These are phyloP conservation scores for Dryas alaskensis DNA, from an alignment of 306 rosid species.

Conservation along the genomic window DNA sequence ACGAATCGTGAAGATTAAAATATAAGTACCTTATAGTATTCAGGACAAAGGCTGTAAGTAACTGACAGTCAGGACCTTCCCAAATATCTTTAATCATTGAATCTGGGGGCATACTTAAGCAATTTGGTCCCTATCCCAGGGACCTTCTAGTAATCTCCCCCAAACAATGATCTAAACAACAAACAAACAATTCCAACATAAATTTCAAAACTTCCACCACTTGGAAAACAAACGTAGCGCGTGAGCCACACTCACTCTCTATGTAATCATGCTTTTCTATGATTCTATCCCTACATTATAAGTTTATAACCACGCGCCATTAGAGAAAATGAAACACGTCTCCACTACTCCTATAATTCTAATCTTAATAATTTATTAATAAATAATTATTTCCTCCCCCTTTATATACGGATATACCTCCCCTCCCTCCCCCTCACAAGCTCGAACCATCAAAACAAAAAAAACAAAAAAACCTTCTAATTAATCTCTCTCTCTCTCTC, in stretches of 20 bases:
- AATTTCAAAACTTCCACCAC: background rate
- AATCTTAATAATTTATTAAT: slow-evolving; percentile 13
- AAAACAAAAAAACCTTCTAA: slow-evolving; percentile 1
- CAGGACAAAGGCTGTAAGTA: slow-evolving; percentile 4
- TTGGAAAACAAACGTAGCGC: background rate
- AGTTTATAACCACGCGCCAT: slow-evolving; percentile 13
- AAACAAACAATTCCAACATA: background rate
- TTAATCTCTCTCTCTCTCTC: slow-evolving; percentile 7
- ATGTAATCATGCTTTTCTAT: background rate
- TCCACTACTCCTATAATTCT: background rate
- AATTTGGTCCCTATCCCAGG: slow-evolving; percentile 21
- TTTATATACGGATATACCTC: slow-evolving; percentile 42
- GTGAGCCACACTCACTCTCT: background rate
- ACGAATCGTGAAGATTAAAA: background rate
- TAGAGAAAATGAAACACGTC: background rate
- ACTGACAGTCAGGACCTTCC: slow-evolving; percentile 10
- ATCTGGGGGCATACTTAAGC: slow-evolving; percentile 21
- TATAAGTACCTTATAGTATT: slow-evolving; percentile 10
- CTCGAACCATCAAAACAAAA: slow-evolving; percentile 16
- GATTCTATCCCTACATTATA: background rate
- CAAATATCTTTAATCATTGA: slow-evolving; percentile 33
- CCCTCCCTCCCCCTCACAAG: slow-evolving; percentile 2
- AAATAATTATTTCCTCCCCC: slow-evolving; percentile 30
- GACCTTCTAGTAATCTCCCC: slow-evolving; percentile 24
- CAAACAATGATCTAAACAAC: background rate